A percentile compares a stretch with the other conserved stretches of the same genome.
phyloP scores from a whole-genome alignment of 2,329 filamentous ascomycete species.

The Colletotrichum sansevieriae region DNA sequence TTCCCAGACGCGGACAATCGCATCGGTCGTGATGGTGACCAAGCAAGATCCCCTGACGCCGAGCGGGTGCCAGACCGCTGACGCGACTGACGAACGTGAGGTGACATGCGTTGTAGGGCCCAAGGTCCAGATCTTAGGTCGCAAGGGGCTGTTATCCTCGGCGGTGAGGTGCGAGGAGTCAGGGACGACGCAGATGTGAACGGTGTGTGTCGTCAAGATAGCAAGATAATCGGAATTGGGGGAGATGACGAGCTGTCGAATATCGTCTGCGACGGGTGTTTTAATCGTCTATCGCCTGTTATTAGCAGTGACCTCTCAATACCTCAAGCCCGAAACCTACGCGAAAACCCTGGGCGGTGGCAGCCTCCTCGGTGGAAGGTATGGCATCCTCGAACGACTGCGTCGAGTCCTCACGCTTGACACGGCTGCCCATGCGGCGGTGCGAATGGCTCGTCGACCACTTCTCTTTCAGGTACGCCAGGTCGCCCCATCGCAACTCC shows the following conservation, averaged over 20 bases:
- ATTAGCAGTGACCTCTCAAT: slow-evolving; percentile 17
- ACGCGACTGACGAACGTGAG: slow-evolving; percentile 83
- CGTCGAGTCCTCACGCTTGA: slow-evolving; percentile 64
- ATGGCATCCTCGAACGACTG: slow-evolving; percentile 52
- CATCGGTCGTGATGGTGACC: slow-evolving; percentile 89
- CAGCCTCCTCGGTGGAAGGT: slow-evolving; percentile 45
- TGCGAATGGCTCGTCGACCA: slow-evolving; percentile 51
- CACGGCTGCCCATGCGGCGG: slow-evolving; percentile 51
- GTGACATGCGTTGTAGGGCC: slow-evolving; percentile 93
- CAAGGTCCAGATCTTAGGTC: slow-evolving; percentile 89
- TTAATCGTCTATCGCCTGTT: slow-evolving; percentile 72
- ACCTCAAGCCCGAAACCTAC: slow-evolving; percentile 52
- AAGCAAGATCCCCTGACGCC: slow-evolving; percentile 85
- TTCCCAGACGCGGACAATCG: slow-evolving; percentile 92
- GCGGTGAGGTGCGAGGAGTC: slow-evolving; percentile 81
- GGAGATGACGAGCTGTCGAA: slow-evolving; percentile 87
- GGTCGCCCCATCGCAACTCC: slow-evolving; percentile 91
- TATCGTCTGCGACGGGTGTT: slow-evolving; percentile 82
- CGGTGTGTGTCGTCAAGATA: slow-evolving; percentile 86
- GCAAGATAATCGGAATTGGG: slow-evolving; percentile 86
- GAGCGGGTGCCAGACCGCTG: slow-evolving; percentile 92
- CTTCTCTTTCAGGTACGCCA: slow-evolving; percentile 81
- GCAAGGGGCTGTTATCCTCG: slow-evolving; percentile 76
- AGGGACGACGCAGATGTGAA: slow-evolving; percentile 89
- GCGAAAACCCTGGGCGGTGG: slow-evolving; percentile 58